These are phyloP conservation scores for Phytophthora citrophthora DNA, from an alignment of 352 stramenopile genomes.

Conservation along the genomic window DNA sequence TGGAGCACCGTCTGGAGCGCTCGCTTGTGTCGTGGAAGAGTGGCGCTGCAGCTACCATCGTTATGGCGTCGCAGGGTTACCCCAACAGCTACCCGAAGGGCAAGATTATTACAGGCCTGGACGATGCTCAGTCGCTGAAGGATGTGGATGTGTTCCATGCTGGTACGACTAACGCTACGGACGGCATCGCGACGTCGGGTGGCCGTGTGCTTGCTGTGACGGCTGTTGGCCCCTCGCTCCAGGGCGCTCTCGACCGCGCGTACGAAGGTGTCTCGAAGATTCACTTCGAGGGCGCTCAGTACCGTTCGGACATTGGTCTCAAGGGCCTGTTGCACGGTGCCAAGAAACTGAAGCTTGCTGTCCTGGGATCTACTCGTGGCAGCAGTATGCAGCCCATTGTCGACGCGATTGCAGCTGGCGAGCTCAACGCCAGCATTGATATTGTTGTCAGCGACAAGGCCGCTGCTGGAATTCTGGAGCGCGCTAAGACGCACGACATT, in stretches of 20 bases:
- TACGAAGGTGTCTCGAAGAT: slow-evolving; percentile 93
- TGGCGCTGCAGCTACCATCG: slow-evolving; percentile 94
- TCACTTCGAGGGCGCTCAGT: slow-evolving; percentile 93
- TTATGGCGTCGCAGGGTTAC: slow-evolving; percentile 97
- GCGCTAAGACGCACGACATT: slow-evolving; percentile 85
- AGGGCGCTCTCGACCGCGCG: slow-evolving; percentile 90
- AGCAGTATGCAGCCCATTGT: slow-evolving; percentile 97
- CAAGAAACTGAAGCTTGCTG: slow-evolving; percentile 90
- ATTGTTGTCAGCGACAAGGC: slow-evolving; percentile 97
- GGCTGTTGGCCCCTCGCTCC: slow-evolving; percentile 89
- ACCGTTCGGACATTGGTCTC: slow-evolving; percentile 97
- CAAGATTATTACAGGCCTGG: slow-evolving; percentile 94
- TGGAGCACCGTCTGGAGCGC: slow-evolving; percentile 90
- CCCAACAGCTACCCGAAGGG: slow-evolving; percentile 98
- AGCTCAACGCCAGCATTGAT: slow-evolving; percentile 95
- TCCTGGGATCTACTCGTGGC: slow-evolving; percentile 96
- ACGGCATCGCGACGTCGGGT: slow-evolving; percentile 91
- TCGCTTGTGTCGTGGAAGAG: slow-evolving; percentile 92
- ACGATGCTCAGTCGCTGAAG: slow-evolving; percentile 80
- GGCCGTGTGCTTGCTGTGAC: slow-evolving; percentile 98
- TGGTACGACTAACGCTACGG: slow-evolving; percentile 89
- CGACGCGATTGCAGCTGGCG: slow-evolving; percentile 90
- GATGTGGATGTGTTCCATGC: slow-evolving; percentile 99
- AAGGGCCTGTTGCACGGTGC: slow-evolving; percentile 91
- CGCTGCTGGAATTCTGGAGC: slow-evolving; percentile 94